Percentiles rank a stretch among this genome's conserved stretches.
phyloP scores from a whole-genome alignment of 495 filamentous ascomycete genomes.

The Massariosphaeria phaeospora region DNA sequence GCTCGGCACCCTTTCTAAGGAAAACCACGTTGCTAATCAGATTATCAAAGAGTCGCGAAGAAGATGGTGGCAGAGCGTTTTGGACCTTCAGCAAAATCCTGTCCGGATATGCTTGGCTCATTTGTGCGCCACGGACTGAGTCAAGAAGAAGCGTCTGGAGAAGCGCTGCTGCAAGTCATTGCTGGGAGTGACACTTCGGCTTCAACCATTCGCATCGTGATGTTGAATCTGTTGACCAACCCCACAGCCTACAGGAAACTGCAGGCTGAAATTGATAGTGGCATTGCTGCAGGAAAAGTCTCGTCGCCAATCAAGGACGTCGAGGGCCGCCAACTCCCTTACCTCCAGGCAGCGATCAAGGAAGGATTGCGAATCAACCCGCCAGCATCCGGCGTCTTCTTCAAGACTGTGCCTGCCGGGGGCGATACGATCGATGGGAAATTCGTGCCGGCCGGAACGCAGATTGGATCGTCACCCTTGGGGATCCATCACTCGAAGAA shows the following conservation, averaged over 20 bases:
- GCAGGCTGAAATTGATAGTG: conserved; percentile 29
- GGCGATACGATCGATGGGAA: conserved; percentile 31
- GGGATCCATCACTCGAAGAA: conserved; percentile 25
- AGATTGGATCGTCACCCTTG: conserved; percentile 37
- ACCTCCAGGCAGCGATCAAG: conserved; percentile 23
- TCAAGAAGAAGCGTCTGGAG: conserved; percentile 38
- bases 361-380: conserved; percentile 31
- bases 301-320: conserved; percentile 20
- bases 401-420: conserved; percentile 17
- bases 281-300: conserved; percentile 15
- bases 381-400: conserved; percentile 27
- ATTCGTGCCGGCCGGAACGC: conserved; percentile 21
- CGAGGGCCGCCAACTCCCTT: conserved; percentile 21
- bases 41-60: not conserved
- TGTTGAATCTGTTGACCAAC: conserved; percentile 29
- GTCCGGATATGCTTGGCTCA: conserved; percentile 41
- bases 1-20: not conserved
- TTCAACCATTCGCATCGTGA: conserved; percentile 19
- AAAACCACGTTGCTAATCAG: not conserved
- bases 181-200: conserved; percentile 30
- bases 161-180: conserved; percentile 37
- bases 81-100: conserved; percentile 23
- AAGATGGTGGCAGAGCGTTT: conserved; percentile 9
- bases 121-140: conserved; percentile 41
- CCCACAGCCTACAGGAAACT: conserved; percentile 27